Conservation (phyloP, 1,139 yeast genomes). For the Protomyces arabidopsidicola region DNA sequence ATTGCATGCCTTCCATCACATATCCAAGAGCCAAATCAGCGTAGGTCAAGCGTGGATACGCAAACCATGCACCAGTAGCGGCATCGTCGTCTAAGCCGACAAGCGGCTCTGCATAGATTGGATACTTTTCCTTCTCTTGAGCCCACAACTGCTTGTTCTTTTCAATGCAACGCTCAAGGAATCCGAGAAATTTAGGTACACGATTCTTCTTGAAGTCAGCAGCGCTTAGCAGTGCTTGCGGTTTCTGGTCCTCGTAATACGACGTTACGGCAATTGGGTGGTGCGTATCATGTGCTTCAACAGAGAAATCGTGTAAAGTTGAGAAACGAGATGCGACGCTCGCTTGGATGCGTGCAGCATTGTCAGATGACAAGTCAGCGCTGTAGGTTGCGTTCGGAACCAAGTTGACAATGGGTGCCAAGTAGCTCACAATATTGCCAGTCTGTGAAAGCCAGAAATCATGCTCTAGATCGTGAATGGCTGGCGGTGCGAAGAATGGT, state of each 20-base stretch:
- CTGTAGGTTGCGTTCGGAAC: background rate
- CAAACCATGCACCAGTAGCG: background rate
- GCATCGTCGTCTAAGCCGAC: background rate
- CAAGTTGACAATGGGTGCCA: conserved; percentile 16
- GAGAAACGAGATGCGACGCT: background rate
- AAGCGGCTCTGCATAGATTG: background rate
- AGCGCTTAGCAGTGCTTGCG: conserved; percentile 10
- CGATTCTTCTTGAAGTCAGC: conserved; percentile 5
- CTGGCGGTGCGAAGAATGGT: conserved; percentile 20
- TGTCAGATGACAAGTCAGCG: background rate
- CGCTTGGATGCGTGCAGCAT: conserved; percentile 6
- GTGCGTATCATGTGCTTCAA: conserved; percentile 21
- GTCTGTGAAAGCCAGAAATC: conserved; percentile 16
- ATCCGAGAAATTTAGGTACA: conserved; percentile 13
- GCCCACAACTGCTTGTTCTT: background rate
- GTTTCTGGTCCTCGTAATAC: conserved; percentile 19
- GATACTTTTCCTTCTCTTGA: background rate
- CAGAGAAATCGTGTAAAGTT: conserved; percentile 12
- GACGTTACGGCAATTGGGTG: conserved; percentile 17
- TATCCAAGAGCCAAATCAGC: conserved; percentile 14
- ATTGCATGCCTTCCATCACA: conserved; percentile 12
- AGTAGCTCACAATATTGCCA: conserved; percentile 7
- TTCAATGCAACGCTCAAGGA: conserved; percentile 14
- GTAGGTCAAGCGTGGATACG: conserved; percentile 8
- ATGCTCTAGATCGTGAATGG: conserved; percentile 4